Evolutionary conservation across 192 early-diverging fungal genomes (phyloP), one percentile per base, ranked within the genome.

Genomic region (Geosiphon pyriformis): DNA sequence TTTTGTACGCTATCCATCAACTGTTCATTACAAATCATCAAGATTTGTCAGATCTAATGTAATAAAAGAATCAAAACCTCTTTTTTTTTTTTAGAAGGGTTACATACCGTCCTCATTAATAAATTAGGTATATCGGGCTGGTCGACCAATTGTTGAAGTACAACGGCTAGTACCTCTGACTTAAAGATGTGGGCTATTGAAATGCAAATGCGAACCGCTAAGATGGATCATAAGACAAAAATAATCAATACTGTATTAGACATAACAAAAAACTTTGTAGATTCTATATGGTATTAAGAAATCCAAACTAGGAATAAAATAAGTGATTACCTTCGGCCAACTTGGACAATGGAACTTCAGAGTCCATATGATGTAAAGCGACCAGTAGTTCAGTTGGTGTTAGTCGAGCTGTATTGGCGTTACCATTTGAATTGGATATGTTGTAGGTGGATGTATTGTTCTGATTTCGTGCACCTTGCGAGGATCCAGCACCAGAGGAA

Each of bases 161-260:
- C 85, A 1, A 80, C 79, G 0, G 88, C 87, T 55, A 93, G 70
- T 23, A 83, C 77, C 61, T 92, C 87, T 37, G 82, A 74, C 31
- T 77, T 90, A 76, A 84, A 93, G 18, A 87, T 77, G 32, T 86
- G 76, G 3, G 85, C 71, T 57, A 83, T 72, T 17, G 78, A 74
- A 69, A 93, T 87, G 71, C 91, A 93, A 20, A 92, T 84, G 49
- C 88, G 78, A 27, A 84, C 88, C 0, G 87, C 90, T 91, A 48
- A 20, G 8, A 50, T 2, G 10, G 3, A 62, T n/a, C n/a, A 31
- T n/a, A 53, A 32, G 12, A 52, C 18, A 18, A 69, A 46, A 49
- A 17, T 30, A 56, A 2, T 56, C 10, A 56, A 30, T 23, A 56
- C 31, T 10, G 12, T 30, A 20, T 0, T 32, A 71, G 29, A 54